Evolutionary conservation across 1,284 basidiomycete genomes (phyloP).

Genomic region (Boletus sp.): DNA sequence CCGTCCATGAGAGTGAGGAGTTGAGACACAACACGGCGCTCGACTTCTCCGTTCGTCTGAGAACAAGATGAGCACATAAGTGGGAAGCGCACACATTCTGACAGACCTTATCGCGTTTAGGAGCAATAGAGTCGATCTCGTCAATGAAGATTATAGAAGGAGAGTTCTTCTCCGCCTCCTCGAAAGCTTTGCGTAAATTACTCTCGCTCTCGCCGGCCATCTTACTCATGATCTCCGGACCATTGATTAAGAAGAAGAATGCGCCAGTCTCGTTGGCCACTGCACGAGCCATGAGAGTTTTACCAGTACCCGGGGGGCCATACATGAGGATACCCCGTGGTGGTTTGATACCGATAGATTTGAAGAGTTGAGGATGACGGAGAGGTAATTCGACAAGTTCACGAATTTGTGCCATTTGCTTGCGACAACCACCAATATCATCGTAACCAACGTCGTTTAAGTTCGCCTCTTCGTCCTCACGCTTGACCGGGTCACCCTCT

Average conservation of each 20-base stretch:
- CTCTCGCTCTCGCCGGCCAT: constrained; percentile 99
- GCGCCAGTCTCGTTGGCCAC: constrained; percentile 99
- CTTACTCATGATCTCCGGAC: constrained; percentile 99
- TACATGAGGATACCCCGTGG: constrained; percentile 98
- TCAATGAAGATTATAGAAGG: constrained; percentile 99
- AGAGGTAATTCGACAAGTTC: constrained; percentile 98
- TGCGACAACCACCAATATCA: constrained; percentile 98
- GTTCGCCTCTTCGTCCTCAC: constrained; percentile 98
- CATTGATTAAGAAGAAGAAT: constrained; percentile 99
- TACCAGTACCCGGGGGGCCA: constrained; percentile 96
- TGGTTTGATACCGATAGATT: constrained; percentile 99
- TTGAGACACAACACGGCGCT: constrained; percentile 98
- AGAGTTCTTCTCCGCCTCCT: constrained; percentile 99
- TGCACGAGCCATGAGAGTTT: constrained; percentile 98
- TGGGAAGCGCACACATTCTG: neutral
- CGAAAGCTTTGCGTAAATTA: constrained; percentile 97
- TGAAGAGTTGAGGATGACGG: constrained; percentile 99
- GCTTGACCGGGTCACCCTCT: constrained; percentile 99
- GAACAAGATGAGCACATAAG: constrained; percentile 21
- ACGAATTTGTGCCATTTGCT: constrained; percentile 99
- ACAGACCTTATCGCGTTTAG: constrained; percentile 94
- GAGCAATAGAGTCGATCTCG: constrained; percentile 99
- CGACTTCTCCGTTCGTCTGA: constrained; percentile 98
- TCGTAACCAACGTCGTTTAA: constrained; percentile 98
- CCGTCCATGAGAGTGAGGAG: constrained; percentile 99